Percentiles rank a stretch among this genome's conserved stretches.
Conservation (phyloP, 2,329 filamentous ascomycete genomes). For the Paraphoma sp. region DNA sequence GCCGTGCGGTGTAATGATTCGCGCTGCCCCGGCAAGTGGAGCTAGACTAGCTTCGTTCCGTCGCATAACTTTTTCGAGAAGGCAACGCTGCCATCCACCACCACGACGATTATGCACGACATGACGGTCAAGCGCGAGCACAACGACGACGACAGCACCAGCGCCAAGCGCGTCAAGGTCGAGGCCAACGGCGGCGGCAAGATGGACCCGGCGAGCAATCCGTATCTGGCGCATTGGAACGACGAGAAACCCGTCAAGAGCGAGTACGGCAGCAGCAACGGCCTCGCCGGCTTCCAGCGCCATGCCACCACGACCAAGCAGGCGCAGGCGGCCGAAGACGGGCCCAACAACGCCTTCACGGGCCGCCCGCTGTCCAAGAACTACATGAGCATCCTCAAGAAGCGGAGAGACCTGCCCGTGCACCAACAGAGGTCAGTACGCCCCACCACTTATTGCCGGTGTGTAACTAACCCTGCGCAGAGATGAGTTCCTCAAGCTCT, state of each 20-base stretch:
- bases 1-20: slow-evolving; percentile 14
- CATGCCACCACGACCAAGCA: slow-evolving; percentile 81
- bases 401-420: slow-evolving; percentile 84
- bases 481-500: slow-evolving; percentile 91
- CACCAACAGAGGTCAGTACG: slow-evolving; percentile 78
- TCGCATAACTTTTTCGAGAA: slow-evolving; percentile 29
- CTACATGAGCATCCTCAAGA: slow-evolving; percentile 90
- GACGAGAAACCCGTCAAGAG: slow-evolving; percentile 54
- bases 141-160: slow-evolving; percentile 55
- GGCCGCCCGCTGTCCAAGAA: slow-evolving; percentile 75
- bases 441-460: background rate
- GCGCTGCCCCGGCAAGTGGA: slow-evolving; percentile 13
- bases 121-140: slow-evolving; percentile 66
- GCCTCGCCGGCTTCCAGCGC: slow-evolving; percentile 71
- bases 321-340: slow-evolving; percentile 77
- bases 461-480: slow-evolving; percentile 50
- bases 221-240: slow-evolving; percentile 91
- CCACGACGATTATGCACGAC: slow-evolving; percentile 16
- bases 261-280: slow-evolving; percentile 41
- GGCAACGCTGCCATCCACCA: background rate
- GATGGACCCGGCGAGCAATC: slow-evolving; percentile 70
- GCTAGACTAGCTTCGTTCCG: slow-evolving; percentile 9
- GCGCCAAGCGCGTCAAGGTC: slow-evolving; percentile 59
- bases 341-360: slow-evolving; percentile 85
- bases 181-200: slow-evolving; percentile 39